phyloP scores from a whole-genome alignment of 345 rosid genomes.

The Mangifera indica region DNA sequence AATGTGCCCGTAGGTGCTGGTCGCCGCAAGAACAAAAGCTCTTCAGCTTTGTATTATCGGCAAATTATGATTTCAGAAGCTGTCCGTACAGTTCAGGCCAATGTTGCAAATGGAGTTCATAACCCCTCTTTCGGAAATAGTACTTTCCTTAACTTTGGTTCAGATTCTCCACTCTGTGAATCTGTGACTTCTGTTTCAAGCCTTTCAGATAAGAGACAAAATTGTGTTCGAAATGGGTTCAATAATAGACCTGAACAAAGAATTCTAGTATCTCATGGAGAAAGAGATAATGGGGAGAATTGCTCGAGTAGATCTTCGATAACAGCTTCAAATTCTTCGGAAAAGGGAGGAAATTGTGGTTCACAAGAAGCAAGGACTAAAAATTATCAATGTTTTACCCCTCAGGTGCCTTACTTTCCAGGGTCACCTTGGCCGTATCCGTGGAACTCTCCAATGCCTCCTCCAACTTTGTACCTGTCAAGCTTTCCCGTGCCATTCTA shows the following conservation, averaged over 20 bases:
- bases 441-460: constrained; percentile 40
- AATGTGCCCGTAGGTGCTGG: constrained; percentile 85
- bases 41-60: constrained; percentile 41
- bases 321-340: constrained; percentile 31
- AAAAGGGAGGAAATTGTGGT: constrained; percentile 15
- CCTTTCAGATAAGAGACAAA: constrained; percentile 28
- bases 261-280: constrained; percentile 13
- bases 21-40: constrained; percentile 72
- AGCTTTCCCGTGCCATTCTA: constrained; percentile 42
- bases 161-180: constrained; percentile 47
- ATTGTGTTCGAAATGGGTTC: constrained; percentile 25
- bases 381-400: constrained; percentile 26
- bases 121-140: constrained; percentile 37
- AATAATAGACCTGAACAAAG: constrained; percentile 25
- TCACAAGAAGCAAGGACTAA: constrained; percentile 13
- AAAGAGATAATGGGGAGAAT: constrained; percentile 28
- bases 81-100: constrained; percentile 28
- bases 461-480: constrained; percentile 34
- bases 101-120: constrained; percentile 34
- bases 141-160: constrained; percentile 52
- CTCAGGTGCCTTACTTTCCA: constrained; percentile 31
- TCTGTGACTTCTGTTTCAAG: constrained; percentile 33
- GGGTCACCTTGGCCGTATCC: constrained; percentile 51
- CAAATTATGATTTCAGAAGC: constrained; percentile 50
- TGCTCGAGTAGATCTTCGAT: constrained; percentile 33